Evolutionary conservation across 768 basidiomycete genomes (phyloP), one percentile per base, ranked within the genome.

Genomic region (Kwoniella sp.): DNA sequence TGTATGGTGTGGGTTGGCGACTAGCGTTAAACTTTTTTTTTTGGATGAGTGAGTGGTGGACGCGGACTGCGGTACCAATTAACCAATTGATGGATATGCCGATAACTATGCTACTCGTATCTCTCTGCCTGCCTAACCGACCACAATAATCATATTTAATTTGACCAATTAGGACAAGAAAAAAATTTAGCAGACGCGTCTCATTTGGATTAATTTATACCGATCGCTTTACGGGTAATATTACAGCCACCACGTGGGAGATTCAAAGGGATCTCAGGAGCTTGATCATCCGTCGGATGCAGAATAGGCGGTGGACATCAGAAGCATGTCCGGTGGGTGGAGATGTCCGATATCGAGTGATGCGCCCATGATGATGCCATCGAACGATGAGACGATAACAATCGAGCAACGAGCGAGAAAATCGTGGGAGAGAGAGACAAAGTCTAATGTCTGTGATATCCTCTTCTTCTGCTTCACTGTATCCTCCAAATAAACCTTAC

Each of bases 21-120:
- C 40, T 44, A 44, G 40, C 40, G 40, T 44, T 44, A 44, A 44
- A 44, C 40, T 44, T 44, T 44, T 44, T 44, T 44, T 15, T 44
- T n/a, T n/a, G n/a, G n/a, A n/a, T n/a, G n/a, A n/a, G n/a, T n/a
- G n/a, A 19, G 40, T 13, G 33, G 40, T 44, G 33, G 17, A 33
- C 33, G 33, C 33, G 33, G 13, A 33, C 33, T 33, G 33, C 33
- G 33, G 33, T 13, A 33, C 33, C 33, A n/a, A n/a, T n/a, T n/a
- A n/a, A n/a, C n/a, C n/a, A n/a, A n/a, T n/a, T n/a, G 40, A 19
- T 44, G 40, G 40, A 44, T 44, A 10, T 10, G 40, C 40, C 40
- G 40, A 19, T 44, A n/a, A n/a, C n/a, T n/a, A n/a, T n/a, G n/a
- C n/a, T n/a, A n/a, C n/a, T n/a, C n/a, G n/a, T 44, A 19, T 9